Conservation (phyloP, 1,284 basidiomycete species). For the Amylostereum areolatum region DNA sequence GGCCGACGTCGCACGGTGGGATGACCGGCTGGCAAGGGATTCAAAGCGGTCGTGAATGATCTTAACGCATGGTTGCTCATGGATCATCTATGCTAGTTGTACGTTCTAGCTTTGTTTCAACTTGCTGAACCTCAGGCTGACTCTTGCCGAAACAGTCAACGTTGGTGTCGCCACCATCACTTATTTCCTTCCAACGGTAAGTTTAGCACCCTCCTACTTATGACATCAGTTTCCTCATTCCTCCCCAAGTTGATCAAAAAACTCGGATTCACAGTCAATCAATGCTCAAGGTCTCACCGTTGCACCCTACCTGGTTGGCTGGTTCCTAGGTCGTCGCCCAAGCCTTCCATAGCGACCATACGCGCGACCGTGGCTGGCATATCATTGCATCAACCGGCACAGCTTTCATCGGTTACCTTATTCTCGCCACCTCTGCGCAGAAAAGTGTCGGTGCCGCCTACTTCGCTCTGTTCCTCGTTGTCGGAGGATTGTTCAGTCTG, state of each 20-base stretch:
- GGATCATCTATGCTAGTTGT: constrained; percentile 48
- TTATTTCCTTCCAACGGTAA: constrained; percentile 49
- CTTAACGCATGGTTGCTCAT: constrained; percentile 45
- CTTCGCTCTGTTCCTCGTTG: constrained; percentile 50
- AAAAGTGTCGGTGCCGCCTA: constrained; percentile 47
- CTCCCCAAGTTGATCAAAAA: constrained; percentile 39
- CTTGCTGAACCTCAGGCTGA: background rate
- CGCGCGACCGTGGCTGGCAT: constrained; percentile 47
- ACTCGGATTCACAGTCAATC: constrained; percentile 48
- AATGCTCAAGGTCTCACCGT: constrained; percentile 51
- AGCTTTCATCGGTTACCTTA: constrained; percentile 44
- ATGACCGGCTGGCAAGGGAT: constrained; percentile 50
- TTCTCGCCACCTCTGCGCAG: constrained; percentile 43
- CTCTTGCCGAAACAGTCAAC: constrained; percentile 33
- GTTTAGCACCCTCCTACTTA: constrained; percentile 7
- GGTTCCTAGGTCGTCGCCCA: constrained; percentile 49
- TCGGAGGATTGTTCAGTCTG: constrained; percentile 47
- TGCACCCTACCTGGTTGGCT: constrained; percentile 47
- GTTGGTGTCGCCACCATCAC: constrained; percentile 49
- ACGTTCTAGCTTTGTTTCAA: constrained; percentile 14
- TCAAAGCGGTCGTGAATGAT: constrained; percentile 43
- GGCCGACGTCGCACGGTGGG: constrained; percentile 49
- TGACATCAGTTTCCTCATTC: background rate
- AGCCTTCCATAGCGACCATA: constrained; percentile 47
- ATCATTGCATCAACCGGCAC: constrained; percentile 40